phyloP scores from a whole-genome alignment of 805 yeast species.

The Saturnispora dispora region DNA sequence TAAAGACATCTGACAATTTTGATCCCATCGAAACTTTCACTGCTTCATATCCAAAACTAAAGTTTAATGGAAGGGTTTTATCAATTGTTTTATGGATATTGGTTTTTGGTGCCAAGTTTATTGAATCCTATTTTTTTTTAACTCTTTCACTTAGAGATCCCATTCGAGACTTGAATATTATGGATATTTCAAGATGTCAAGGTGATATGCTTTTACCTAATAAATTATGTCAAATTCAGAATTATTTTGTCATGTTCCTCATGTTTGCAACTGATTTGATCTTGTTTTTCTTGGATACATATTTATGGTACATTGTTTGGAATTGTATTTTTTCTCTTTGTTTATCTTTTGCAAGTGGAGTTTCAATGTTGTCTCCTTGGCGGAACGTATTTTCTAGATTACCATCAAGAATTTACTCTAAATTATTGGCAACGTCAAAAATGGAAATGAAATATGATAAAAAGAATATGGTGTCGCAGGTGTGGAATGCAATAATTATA shows the following conservation, averaged over 20 bases:
- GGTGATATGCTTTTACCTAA: slow-evolving; percentile 36
- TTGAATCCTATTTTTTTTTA: slow-evolving; percentile 45
- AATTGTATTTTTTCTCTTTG: slow-evolving; percentile 42
- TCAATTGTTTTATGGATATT: slow-evolving; percentile 40
- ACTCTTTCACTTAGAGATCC: slow-evolving; percentile 47
- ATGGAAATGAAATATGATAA: slow-evolving; percentile 37
- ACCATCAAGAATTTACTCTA: slow-evolving; percentile 43
- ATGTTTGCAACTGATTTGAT: slow-evolving; percentile 38
- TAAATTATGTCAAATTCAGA: slow-evolving; percentile 34
- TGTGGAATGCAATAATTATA: slow-evolving; percentile 47
- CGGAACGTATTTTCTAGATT: slow-evolving; percentile 43
- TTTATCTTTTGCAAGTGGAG: slow-evolving; percentile 42
- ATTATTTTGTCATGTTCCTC: slow-evolving; percentile 32
- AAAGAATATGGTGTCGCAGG: slow-evolving; percentile 34
- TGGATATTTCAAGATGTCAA: slow-evolving; percentile 35
- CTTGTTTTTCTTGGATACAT: slow-evolving; percentile 45
- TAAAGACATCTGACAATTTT: slow-evolving; percentile 19
- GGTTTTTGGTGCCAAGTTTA: slow-evolving; percentile 40
- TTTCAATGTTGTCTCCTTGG: slow-evolving; percentile 51
- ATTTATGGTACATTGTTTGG: slow-evolving; percentile 51
- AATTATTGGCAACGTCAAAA: slow-evolving; percentile 36
- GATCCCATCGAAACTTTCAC: slow-evolving; percentile 34
- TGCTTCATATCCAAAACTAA: slow-evolving; percentile 34
- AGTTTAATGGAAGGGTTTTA: slow-evolving; percentile 30
- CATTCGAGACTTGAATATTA: slow-evolving; percentile 36